Base-by-base conservation (phyloP, 176 grass and related monocot genomes). In the Themeda triandra region DNA sequence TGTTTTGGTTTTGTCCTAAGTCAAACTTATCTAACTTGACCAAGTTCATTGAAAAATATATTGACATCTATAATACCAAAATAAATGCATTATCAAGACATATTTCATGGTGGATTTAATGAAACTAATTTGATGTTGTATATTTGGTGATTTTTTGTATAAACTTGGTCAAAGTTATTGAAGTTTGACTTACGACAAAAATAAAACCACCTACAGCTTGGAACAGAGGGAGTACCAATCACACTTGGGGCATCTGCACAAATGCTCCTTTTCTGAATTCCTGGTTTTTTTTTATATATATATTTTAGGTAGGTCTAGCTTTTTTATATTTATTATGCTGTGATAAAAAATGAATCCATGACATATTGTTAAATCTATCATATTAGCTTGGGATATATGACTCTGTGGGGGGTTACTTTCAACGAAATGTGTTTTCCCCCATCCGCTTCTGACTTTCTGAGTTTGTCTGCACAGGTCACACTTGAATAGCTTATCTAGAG, bases 171-270 rank as follows among this genome's bases (percentile, higher is more conserved):
- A 25, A 60, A 60, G n/a, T 60, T 25, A 25, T 60, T 60, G 58
- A 25, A 60, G 58, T 59, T 58, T 58, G 53, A 23, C 19, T 58
- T 58, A 24, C 0, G 54, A 59, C 23, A 24, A 24, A 24, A 59
- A 59, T 59, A 24, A 59, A 59, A 59, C 23, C 53, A 58, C 53
- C 8, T 58, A 58, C 53, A 58, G 53, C 54, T 60, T 25, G 58
- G n/a, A 60, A 60, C 58, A 60, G n/a, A 60, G 58, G 58, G n/a
- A 60, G 58, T 60, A 25, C 54, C 23, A 59, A 28, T 51, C 53
- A 63, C 54, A 51, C 51, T 76, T 89, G 40, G 46, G 32, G 5
- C 36, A 29, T 82, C 5, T 71, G 28, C n/a, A 81, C 11, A 81
- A n/a, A 53, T 54, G 12, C 9, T 40, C 21, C 30, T 41, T 63